Conservation (phyloP, 78 protist genomes). For the Mantamonas sphyraenae region DNA sequence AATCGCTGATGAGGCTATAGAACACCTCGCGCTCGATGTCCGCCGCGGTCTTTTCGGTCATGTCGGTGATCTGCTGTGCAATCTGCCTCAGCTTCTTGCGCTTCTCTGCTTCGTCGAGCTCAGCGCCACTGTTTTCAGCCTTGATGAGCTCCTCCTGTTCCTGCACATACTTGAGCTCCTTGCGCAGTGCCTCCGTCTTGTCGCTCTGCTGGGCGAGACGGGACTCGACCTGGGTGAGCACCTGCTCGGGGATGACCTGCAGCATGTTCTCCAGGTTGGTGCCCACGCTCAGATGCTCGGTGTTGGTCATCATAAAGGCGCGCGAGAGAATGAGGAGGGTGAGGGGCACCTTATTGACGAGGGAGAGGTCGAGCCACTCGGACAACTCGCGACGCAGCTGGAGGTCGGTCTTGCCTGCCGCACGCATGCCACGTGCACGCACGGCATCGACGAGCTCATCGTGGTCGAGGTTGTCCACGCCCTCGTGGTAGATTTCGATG, state of each 20-base stretch:
- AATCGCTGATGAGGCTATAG: too few relatives aligned
- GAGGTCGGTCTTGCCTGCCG: constrained; percentile 35
- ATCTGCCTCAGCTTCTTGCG: constrained; percentile 1
- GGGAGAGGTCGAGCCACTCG: constrained; percentile 66
- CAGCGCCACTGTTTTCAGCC: constrained; percentile 9
- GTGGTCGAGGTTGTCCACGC: constrained; percentile 33
- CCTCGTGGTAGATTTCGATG: constrained; percentile 30
- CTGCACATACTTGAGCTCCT: neutral
- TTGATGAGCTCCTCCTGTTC: constrained; percentile 19
- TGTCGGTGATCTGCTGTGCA: neutral
- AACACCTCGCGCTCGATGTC: too few relatives aligned
- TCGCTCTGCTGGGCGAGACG: constrained; percentile 15
- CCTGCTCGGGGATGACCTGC: constrained; percentile 5
- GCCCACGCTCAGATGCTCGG: too few relatives aligned
- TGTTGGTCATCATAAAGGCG: constrained; percentile 36
- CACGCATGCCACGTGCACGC: constrained; percentile 58
- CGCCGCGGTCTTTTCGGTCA: too few relatives aligned
- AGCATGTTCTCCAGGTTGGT: too few relatives aligned
- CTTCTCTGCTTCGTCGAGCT: neutral
- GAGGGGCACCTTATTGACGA: constrained; percentile 47
- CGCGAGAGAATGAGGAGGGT: constrained; percentile 51
- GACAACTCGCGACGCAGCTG: constrained; percentile 34
- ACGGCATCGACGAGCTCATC: constrained; percentile 57
- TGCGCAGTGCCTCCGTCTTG: neutral
- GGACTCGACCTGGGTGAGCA: constrained; percentile 13